A percentile compares a stretch with the other conserved stretches of the same genome.
These are phyloP conservation scores for Penicillium sp. DNA, from an alignment of 2,329 filamentous ascomycete genomes.

Conservation along the genomic window DNA sequence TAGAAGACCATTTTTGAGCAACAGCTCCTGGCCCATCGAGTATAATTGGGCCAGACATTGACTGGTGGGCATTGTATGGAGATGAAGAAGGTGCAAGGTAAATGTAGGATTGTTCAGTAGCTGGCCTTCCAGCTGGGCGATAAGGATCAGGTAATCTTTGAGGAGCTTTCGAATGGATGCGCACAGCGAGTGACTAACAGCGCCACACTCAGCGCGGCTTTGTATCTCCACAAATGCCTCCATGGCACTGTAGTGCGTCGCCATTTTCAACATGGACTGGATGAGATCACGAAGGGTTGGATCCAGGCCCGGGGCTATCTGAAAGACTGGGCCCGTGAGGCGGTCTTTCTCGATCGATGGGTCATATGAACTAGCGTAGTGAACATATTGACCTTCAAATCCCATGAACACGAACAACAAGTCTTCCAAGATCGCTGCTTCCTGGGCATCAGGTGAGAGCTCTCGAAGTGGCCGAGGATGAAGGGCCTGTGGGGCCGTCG, in stretches of 20 bases:
- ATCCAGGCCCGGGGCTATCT: slow-evolving; percentile 78
- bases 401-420: slow-evolving; percentile 96
- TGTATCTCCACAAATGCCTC: slow-evolving; percentile 94
- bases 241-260: slow-evolving; percentile 86
- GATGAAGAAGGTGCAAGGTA: slow-evolving; percentile 86
- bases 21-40: slow-evolving; percentile 77
- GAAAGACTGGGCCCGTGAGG: slow-evolving; percentile 76
- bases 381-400: slow-evolving; percentile 95
- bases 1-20: slow-evolving; percentile 82
- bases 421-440: slow-evolving; percentile 84
- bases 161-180: slow-evolving; percentile 89
- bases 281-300: slow-evolving; percentile 87
- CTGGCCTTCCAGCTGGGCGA: slow-evolving; percentile 91
- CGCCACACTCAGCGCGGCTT: slow-evolving; percentile 86
- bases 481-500: slow-evolving; percentile 65
- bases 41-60: slow-evolving; percentile 93
- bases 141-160: slow-evolving; percentile 88
- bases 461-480: slow-evolving; percentile 67
- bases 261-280: slow-evolving; percentile 85
- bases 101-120: slow-evolving; percentile 85
- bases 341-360: slow-evolving; percentile 82
- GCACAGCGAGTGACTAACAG: slow-evolving; percentile 92
- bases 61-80: slow-evolving; percentile 84
- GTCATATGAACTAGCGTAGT: slow-evolving; percentile 78
- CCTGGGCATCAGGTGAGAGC: slow-evolving; percentile 76